Conservation (phyloP, 2,329 filamentous ascomycete species). For the Exophiala lecanii-corni region DNA sequence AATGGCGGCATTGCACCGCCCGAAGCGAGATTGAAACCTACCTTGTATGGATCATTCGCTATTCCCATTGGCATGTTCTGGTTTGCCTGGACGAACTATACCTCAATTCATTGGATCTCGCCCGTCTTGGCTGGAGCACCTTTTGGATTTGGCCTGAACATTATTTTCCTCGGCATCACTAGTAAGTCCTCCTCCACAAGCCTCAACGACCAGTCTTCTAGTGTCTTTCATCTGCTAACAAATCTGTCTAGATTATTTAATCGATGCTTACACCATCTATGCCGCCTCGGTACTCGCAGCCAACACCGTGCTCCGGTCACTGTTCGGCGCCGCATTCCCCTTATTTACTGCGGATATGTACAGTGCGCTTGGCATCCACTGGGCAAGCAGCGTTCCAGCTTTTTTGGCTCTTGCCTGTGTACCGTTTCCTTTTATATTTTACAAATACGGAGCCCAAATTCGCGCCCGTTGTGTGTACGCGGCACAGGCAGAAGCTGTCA, state of each 20-base stretch:
- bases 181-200: too few species aligned
- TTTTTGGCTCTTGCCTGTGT: constrained; percentile 68
- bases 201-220: too few species aligned
- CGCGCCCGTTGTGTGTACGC: constrained; percentile 53
- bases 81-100: constrained; percentile 63
- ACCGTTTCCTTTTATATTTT: constrained; percentile 71
- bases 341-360: constrained; percentile 58
- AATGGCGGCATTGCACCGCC: constrained; percentile 56
- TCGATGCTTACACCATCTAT: constrained; percentile 68
- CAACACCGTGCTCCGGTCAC: constrained; percentile 73
- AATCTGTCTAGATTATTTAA: too few species aligned
- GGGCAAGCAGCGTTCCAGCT: constrained; percentile 68
- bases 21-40: constrained; percentile 60
- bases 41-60: constrained; percentile 57
- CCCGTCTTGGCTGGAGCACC: constrained; percentile 47
- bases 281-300: constrained; percentile 71
- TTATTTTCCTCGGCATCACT: constrained; percentile 34
- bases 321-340: constrained; percentile 74
- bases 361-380: constrained; percentile 62
- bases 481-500: constrained; percentile 22
- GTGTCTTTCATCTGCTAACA: too few species aligned
- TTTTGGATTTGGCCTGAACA: constrained; percentile 53
- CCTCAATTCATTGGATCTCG: constrained; percentile 53
- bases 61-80: constrained; percentile 63
- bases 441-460: constrained; percentile 62